Evolutionary conservation across 768 basidiomycete genomes (phyloP), one percentile per base, ranked within the genome.

Genomic region (Amanita exitialis): DNA sequence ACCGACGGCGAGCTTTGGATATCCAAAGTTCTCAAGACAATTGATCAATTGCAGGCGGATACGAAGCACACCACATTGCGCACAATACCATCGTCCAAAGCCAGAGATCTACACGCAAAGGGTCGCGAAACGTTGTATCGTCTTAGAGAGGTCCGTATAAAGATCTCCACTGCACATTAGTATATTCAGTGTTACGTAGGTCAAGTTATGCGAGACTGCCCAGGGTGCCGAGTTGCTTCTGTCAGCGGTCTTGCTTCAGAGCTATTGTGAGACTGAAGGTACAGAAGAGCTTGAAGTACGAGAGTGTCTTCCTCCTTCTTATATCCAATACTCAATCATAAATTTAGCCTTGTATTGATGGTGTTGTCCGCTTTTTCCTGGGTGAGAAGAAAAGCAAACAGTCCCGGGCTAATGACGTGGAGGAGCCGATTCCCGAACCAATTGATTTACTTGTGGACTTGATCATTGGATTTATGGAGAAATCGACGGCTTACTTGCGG

Each of bases 381-480:
- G 53, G 59, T 54, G 58, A 59, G 60, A 67, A 67, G 54, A 62
- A 68, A 52, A 53, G 63, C 12, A 73, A 73, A 57, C 76, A 76
- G 56, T 55, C 63, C 15, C 70, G 67, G 54, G 59, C 58, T 35
- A 61, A 58, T 52, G 63, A 67, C 39, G 47, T 59, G 34, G 72
- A 72, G 12, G 71, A 71, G 7, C 27, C 27, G 23, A 34, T 56
- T 3, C 71, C 76, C 1, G 77, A 78, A 44, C 82, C 92, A 1
- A 79, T 94, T 49, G 92, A 96, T 54, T 66, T 92, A 39, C 74
- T 97, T 36, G 82, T 94, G 30, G 93, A 97, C 61, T 76, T 77
- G n/a, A 79, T 97, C 45, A 89, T 99, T 44, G 90, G 90, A 5
- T 85, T 89, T 61, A 67, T 99, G 34, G 92, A 97, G 62, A 79